Evolutionary conservation across 148 eudicot species (phyloP).

Genomic region (Camellia sinensis): DNA sequence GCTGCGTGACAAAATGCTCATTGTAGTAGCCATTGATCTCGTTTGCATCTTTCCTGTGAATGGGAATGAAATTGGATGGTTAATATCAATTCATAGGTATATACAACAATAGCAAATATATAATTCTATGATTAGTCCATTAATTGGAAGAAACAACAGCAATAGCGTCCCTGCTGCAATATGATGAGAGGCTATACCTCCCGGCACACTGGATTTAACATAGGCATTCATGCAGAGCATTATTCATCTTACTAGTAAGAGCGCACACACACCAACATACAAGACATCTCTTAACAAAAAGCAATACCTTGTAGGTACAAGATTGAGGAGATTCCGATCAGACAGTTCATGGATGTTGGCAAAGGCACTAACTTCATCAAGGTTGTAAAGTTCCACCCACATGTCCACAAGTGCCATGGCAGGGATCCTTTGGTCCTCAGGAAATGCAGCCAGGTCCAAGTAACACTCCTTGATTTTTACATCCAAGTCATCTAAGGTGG

Average conservation of each 20-base stretch:
- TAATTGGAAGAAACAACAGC: not conserved
- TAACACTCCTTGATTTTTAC: conserved; percentile 19
- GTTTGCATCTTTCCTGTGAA: conserved; percentile 14
- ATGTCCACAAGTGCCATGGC: conserved; percentile 23
- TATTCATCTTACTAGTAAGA: not conserved
- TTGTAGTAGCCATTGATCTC: conserved; percentile 11
- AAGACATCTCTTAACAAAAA: not conserved
- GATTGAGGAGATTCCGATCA: conserved; percentile 14
- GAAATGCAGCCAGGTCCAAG: conserved; percentile 28
- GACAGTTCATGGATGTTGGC: conserved; percentile 20
- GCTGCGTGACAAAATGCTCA: conserved; percentile 22
- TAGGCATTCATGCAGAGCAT: not conserved
- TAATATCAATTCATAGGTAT: not conserved
- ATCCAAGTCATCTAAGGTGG: conserved; percentile 23
- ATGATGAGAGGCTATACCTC: no score
- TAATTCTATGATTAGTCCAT: not conserved
- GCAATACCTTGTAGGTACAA: conserved; percentile 19
- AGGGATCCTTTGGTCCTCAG: conserved; percentile 26
- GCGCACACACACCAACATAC: not conserved
- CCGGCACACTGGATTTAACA: not conserved
- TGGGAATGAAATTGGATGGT: not conserved
- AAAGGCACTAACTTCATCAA: conserved; percentile 18
- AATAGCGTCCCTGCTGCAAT: no score
- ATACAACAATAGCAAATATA: not conserved
- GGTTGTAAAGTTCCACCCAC: conserved; percentile 24